phyloP scores from a whole-genome alignment of 208 protist species.

The Wallacemonas sp. region DNA sequence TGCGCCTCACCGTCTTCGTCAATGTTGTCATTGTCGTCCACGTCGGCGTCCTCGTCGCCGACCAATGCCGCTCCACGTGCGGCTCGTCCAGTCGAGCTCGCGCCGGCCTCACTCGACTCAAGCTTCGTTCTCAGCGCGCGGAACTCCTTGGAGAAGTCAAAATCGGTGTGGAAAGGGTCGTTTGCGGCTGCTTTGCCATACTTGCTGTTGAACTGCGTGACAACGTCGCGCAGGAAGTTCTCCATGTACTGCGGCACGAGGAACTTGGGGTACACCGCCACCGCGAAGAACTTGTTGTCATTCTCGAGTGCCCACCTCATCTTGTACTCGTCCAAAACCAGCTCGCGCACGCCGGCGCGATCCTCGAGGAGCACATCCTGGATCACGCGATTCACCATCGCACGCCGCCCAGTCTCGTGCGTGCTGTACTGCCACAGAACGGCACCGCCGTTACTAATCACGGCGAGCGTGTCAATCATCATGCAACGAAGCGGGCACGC shows the following conservation, averaged over 20 bases:
- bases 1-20: conserved; percentile 8
- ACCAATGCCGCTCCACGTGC: neutral
- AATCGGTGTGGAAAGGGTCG: conserved; percentile 11
- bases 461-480: conserved; percentile 95
- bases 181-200: conserved; percentile 28
- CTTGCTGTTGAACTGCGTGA: conserved; percentile 65
- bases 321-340: conserved; percentile 78
- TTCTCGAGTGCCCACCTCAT: conserved; percentile 94
- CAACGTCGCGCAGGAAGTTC: conserved; percentile 80
- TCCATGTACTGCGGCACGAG: conserved; percentile 86
- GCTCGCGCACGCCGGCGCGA: conserved; percentile 69
- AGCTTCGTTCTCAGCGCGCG: conserved; percentile 36
- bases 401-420: conserved; percentile 53
- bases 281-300: conserved; percentile 92
- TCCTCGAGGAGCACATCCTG: conserved; percentile 93
- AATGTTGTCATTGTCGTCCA: neutral
- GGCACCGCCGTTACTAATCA: conserved; percentile 93
- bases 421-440: conserved; percentile 89
- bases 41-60: conserved; percentile 16
- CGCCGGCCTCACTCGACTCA: conserved; percentile 40
- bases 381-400: conserved; percentile 92
- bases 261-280: conserved; percentile 92
- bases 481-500: neutral
- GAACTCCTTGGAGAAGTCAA: conserved; percentile 64
- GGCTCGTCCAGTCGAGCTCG: conserved; percentile 14